phyloP scores from a whole-genome alignment of 2,329 filamentous ascomycete genomes.

The Purpureocillium lavendulum region DNA sequence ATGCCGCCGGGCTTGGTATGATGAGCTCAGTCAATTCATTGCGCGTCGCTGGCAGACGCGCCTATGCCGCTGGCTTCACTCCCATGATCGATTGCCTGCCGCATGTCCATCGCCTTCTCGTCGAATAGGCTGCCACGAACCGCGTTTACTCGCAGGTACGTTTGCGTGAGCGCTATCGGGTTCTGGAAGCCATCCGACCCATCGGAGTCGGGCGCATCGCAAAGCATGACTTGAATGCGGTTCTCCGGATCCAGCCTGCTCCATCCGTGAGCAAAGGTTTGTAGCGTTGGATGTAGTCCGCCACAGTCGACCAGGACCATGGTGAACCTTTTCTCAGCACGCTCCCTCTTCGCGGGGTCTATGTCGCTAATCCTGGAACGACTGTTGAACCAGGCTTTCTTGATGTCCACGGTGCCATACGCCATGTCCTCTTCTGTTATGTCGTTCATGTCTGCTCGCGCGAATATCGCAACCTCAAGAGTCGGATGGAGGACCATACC shows the following conservation, averaged over 20 bases:
- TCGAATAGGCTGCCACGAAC: too few species aligned
- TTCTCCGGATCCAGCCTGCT: neutral
- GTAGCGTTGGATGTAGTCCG: neutral
- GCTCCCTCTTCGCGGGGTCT: neutral
- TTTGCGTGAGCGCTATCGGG: too few species aligned
- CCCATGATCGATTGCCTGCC: too few species aligned
- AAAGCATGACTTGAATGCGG: neutral
- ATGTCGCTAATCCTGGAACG: neutral
- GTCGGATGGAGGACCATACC: constrained; percentile 1
- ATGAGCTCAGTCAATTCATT: too few species aligned
- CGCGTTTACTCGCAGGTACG: too few species aligned
- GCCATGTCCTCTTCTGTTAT: neutral
- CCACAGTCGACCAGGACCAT: neutral
- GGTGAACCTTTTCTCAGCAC: neutral
- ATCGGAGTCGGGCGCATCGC: neutral
- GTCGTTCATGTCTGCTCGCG: constrained; percentile 1
- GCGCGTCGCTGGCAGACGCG: too few species aligned
- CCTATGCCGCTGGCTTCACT: too few species aligned
- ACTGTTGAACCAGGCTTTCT: constrained; percentile 4
- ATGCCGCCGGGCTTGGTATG: too few species aligned
- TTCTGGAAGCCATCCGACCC: too few species aligned
- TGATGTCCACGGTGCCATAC: constrained; percentile 2
- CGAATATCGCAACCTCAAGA: constrained; percentile 6
- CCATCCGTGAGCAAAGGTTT: neutral
- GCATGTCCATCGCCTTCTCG: too few species aligned